A percentile compares a stretch with the other conserved stretches of the same genome.
phyloP scores from a whole-genome alignment of 2,329 filamentous ascomycete species.

The Alternaria gaisen region DNA sequence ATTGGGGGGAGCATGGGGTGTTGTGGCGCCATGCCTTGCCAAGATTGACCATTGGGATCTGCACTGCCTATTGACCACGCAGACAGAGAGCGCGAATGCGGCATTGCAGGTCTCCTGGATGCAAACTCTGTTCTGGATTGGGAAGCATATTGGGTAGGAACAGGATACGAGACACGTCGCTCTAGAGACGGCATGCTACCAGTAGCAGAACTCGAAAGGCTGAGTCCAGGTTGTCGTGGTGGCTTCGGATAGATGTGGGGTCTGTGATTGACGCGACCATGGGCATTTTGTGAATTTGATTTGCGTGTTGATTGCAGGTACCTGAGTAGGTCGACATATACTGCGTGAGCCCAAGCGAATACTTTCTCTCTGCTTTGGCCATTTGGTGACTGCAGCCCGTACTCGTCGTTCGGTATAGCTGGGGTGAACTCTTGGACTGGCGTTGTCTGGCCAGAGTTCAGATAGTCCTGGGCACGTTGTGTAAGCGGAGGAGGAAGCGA shows the following conservation, averaged over 20 bases:
- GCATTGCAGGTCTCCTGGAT: conserved; percentile 30
- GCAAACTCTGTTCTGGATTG: conserved; percentile 31
- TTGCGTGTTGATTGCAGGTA: conserved; percentile 58
- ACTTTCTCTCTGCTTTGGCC: conserved; percentile 55
- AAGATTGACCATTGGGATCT: conserved; percentile 32
- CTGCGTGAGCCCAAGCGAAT: conserved; percentile 57
- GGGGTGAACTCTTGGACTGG: conserved; percentile 36
- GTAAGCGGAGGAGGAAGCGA: conserved; percentile 27
- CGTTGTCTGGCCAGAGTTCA: conserved; percentile 43
- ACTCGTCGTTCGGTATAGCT: conserved; percentile 44
- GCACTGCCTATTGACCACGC: conserved; percentile 34
- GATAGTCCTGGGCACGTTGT: conserved; percentile 38
- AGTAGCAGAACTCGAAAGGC: conserved; percentile 53
- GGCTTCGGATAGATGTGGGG: conserved; percentile 70
- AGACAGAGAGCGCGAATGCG: conserved; percentile 44
- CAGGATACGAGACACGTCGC: conserved; percentile 44
- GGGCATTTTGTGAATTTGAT: conserved; percentile 50
- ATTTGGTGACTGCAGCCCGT: conserved; percentile 53
- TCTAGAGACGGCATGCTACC: conserved; percentile 43
- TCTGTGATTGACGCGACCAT: conserved; percentile 57
- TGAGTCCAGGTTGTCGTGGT: conserved; percentile 64
- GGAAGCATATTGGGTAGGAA: conserved; percentile 29
- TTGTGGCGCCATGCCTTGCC: conserved; percentile 38
- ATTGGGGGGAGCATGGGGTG: conserved; percentile 31
- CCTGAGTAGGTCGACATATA: conserved; percentile 59